phyloP scores from a whole-genome alignment of 1,284 basidiomycete genomes.

The Garcileccinum viscosum region DNA sequence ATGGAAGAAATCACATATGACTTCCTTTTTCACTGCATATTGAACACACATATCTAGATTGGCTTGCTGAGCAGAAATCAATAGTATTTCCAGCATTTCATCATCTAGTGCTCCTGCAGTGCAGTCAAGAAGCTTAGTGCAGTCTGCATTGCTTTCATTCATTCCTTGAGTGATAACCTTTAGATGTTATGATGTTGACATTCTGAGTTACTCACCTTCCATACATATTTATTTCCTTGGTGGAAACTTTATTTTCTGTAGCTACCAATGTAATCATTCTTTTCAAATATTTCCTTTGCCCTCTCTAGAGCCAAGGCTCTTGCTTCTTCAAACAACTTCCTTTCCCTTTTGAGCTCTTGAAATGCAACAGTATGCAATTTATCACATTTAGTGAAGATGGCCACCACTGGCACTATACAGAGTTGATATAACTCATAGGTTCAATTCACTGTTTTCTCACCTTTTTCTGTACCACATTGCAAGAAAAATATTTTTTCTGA shows the following conservation, averaged over 20 bases:
- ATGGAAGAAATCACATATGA: neutral
- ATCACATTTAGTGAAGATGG: constrained; percentile 23
- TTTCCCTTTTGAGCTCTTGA: neutral
- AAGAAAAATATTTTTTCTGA: constrained; percentile 22
- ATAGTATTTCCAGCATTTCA: constrained; percentile 4
- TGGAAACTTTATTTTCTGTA: neutral
- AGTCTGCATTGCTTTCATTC: constrained; percentile 1
- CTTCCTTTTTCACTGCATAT: neutral
- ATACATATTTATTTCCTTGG: neutral
- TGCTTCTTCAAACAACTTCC: neutral
- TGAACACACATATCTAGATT: neutral
- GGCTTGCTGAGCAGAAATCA: constrained; percentile 7
- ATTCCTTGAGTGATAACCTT: neutral
- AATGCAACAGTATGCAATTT: constrained; percentile 14
- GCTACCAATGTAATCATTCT: neutral
- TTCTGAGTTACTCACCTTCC: neutral
- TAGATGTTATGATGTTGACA: neutral
- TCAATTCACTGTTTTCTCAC: neutral
- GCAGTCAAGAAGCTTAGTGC: neutral
- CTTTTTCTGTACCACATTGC: constrained; percentile 15
- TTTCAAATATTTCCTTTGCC: constrained; percentile 4
- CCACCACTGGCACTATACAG: constrained; percentile 20
- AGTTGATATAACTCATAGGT: neutral
- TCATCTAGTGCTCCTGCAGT: constrained; percentile 5
- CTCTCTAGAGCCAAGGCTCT: neutral